These are phyloP conservation scores for Leccinum disarticulatum DNA, from an alignment of 768 basidiomycete species.

Conservation along the genomic window DNA sequence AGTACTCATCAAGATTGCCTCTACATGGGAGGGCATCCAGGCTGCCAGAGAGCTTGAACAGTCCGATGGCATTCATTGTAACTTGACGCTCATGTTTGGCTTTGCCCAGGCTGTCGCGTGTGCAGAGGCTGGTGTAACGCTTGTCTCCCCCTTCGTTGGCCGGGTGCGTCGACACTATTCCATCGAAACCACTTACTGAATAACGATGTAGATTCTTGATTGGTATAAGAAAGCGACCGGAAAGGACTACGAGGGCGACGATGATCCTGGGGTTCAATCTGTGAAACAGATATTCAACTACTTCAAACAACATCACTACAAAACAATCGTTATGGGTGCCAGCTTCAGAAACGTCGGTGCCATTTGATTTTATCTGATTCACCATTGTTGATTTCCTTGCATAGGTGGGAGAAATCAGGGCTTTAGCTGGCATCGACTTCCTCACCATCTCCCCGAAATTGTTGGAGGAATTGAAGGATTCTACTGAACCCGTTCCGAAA, in stretches of 20 bases:
- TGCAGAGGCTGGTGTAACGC: conserved; percentile 93
- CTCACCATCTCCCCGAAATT: conserved; percentile 89
- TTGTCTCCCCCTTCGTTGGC: conserved; percentile 97
- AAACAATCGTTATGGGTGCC: conserved; percentile 99
- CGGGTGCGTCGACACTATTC: conserved; percentile 54
- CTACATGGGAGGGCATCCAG: conserved; percentile 98
- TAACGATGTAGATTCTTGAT: conserved; percentile 79
- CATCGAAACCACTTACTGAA: conserved; percentile 10
- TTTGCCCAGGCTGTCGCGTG: conserved; percentile 97
- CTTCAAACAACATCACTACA: conserved; percentile 96
- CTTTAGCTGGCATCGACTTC: conserved; percentile 93
- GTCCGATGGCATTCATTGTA: conserved; percentile 92
- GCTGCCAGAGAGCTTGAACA: conserved; percentile 91
- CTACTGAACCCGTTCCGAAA: conserved; percentile 71
- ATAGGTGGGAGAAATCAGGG: conserved; percentile 88
- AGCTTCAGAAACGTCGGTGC: conserved; percentile 90
- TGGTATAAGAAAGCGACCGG: conserved; percentile 94
- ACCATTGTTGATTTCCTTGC: not conserved
- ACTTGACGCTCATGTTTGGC: conserved; percentile 95
- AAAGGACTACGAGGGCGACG: conserved; percentile 81
- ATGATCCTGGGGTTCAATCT: conserved; percentile 92
- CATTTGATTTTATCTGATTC: not conserved
- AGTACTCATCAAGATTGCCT: conserved; percentile 96
- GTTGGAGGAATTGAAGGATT: conserved; percentile 84
- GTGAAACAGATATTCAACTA: conserved; percentile 97